phyloP scores from a whole-genome alignment of 1,139 yeast species.

The Candida labiduridarum region DNA sequence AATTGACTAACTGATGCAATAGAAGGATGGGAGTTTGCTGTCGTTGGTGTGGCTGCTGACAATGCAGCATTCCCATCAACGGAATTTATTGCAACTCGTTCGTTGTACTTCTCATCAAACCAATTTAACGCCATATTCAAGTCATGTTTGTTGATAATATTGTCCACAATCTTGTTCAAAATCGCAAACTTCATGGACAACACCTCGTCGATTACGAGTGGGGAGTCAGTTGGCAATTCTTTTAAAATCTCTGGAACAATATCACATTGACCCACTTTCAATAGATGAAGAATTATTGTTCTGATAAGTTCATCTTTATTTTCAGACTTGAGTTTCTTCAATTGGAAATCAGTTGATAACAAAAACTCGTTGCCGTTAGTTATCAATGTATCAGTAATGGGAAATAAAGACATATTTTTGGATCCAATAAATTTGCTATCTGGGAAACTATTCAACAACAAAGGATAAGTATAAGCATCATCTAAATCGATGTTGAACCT shows the following conservation, averaged over 20 bases:
- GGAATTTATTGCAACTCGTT: constrained; percentile 8
- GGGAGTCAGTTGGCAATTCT: constrained; percentile 21
- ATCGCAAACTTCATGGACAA: constrained; percentile 30
- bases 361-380: background rate
- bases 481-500: constrained; percentile 38
- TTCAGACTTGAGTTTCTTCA: constrained; percentile 22
- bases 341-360: constrained; percentile 13
- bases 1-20: background rate
- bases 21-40: background rate
- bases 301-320: constrained; percentile 41
- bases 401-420: background rate
- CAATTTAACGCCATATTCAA: constrained; percentile 36
- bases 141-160: constrained; percentile 37
- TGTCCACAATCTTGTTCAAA: constrained; percentile 40
- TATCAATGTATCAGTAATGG: background rate
- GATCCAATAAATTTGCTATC: constrained; percentile 13
- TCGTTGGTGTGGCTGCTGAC: background rate
- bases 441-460: constrained; percentile 37
- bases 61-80: background rate
- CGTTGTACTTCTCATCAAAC: constrained; percentile 32
- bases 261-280: constrained; percentile 46
- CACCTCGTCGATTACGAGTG: constrained; percentile 25
- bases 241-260: constrained; percentile 34
- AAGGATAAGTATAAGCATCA: constrained; percentile 47
- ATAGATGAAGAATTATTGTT: constrained; percentile 42